Conservation (phyloP, 179 eudicot genomes). For the Heliamphora pulchella region DNA sequence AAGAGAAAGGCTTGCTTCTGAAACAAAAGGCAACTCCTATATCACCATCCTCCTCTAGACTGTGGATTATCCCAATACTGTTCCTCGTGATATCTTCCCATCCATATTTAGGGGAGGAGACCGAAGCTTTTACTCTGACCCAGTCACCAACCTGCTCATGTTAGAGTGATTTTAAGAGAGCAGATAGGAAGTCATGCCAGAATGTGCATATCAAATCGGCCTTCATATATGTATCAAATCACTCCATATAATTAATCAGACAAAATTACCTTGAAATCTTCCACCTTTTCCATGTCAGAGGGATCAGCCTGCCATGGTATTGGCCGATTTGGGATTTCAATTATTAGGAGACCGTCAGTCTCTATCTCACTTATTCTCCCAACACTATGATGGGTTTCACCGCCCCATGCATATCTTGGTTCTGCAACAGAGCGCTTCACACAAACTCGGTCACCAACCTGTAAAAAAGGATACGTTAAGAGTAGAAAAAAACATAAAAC, state of each 20-base stretch:
- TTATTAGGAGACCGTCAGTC: slow-evolving; percentile 82
- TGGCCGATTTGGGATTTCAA: slow-evolving; percentile 90
- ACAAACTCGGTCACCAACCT: slow-evolving; percentile 92
- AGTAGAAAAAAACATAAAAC: slow-evolving; percentile 3
- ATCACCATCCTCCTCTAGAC: slow-evolving; percentile 97
- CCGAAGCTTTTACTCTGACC: slow-evolving; percentile 91
- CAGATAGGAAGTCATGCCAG: background rate
- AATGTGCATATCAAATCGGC: background rate
- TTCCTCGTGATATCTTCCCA: slow-evolving; percentile 90
- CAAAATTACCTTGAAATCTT: slow-evolving; percentile 78
- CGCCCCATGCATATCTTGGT: slow-evolving; percentile 99
- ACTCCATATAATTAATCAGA: background rate
- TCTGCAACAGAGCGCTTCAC: slow-evolving; percentile 94
- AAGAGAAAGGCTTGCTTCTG: slow-evolving; percentile 79
- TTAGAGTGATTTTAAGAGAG: slow-evolving; percentile 1
- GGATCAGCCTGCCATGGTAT: slow-evolving; percentile 99
- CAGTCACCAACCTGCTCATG: slow-evolving; percentile 78
- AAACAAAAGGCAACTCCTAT: slow-evolving; percentile 95
- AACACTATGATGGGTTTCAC: slow-evolving; percentile 97
- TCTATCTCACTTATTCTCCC: slow-evolving; percentile 94
- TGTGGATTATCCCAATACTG: slow-evolving; percentile 86
- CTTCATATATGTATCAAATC: background rate
- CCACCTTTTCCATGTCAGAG: slow-evolving; percentile 98
- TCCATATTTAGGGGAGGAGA: slow-evolving; percentile 94
- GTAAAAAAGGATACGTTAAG: slow-evolving; percentile 20